phyloP scores from a whole-genome alignment of 768 basidiomycete species.

The Suillus luteus region DNA sequence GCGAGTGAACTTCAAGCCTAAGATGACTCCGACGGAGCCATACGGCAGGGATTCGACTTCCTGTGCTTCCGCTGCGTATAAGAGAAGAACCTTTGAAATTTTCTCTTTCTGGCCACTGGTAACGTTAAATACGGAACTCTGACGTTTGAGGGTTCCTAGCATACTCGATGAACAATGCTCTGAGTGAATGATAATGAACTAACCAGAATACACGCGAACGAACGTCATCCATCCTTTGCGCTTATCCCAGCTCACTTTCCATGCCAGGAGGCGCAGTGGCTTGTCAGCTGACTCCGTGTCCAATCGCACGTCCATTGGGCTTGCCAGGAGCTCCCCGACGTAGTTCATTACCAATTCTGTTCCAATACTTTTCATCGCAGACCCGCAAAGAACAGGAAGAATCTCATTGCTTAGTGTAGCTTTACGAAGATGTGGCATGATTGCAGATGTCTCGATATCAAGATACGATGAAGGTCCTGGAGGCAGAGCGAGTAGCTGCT shows the following conservation, averaged over 20 bases:
- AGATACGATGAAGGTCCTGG: conserved; percentile 66
- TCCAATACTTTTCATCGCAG: conserved; percentile 79
- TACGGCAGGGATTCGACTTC: conserved; percentile 81
- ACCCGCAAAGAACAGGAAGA: conserved; percentile 81
- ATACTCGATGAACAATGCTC: conserved; percentile 8
- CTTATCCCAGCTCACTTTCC: conserved; percentile 90
- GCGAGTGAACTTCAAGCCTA: conserved; percentile 81
- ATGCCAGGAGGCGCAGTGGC: conserved; percentile 69
- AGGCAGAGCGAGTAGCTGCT: conserved; percentile 59
- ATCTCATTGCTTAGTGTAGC: conserved; percentile 67
- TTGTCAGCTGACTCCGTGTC: conserved; percentile 45
- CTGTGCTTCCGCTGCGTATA: conserved; percentile 75
- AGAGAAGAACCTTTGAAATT: conserved; percentile 69
- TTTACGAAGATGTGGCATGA: conserved; percentile 66
- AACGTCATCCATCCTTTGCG: conserved; percentile 91
- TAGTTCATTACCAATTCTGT: conserved; percentile 83
- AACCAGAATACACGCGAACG: conserved; percentile 86
- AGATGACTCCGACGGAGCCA: conserved; percentile 81
- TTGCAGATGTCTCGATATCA: conserved; percentile 48
- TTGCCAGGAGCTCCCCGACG: conserved; percentile 76
- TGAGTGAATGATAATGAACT: conserved; percentile 12
- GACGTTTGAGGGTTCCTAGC: conserved; percentile 63
- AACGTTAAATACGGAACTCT: conserved; percentile 62
- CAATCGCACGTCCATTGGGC: conserved; percentile 66
- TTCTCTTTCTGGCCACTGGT: conserved; percentile 72